Conservation (phyloP, 768 basidiomycete species). For the Kwoniella bestiolae region DNA sequence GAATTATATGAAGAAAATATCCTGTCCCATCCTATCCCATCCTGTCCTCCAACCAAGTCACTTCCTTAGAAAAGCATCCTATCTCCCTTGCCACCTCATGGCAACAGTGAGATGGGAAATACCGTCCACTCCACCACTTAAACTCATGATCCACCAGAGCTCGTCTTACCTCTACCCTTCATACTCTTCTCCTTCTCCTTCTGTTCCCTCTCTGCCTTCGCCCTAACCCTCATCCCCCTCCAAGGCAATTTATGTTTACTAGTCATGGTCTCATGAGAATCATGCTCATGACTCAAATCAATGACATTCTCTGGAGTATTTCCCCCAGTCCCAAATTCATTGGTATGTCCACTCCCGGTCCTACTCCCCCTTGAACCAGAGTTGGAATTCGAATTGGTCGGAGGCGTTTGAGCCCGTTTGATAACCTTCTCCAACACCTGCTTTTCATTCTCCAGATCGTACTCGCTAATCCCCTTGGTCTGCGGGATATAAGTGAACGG, state of each 20-base stretch:
- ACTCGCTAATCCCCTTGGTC: neutral
- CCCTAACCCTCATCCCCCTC: slow-evolving; percentile 16
- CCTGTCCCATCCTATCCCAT: no score
- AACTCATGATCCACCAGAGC: slow-evolving; percentile 6
- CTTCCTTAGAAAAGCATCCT: no score
- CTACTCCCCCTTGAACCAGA: neutral
- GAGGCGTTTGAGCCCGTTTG: slow-evolving; percentile 6
- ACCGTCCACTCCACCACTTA: no score
- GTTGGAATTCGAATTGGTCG: neutral
- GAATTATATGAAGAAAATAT: no score
- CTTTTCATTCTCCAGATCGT: slow-evolving; percentile 16
- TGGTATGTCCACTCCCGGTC: neutral
- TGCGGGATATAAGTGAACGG: slow-evolving; percentile 45
- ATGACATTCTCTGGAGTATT: neutral
- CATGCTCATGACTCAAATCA: neutral
- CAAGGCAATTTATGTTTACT: slow-evolving; percentile 11
- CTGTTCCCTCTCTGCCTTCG: slow-evolving; percentile 12
- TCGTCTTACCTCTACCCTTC: slow-evolving; percentile 3
- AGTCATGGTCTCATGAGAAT: neutral
- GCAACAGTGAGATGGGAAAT: no score
- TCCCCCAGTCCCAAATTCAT: neutral
- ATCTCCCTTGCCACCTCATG: no score
- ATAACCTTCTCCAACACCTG: slow-evolving; percentile 18
- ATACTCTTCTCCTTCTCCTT: slow-evolving; percentile 5
- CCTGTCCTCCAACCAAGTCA: no score